A percentile compares a stretch with the other conserved stretches of the same genome.
These are phyloP conservation scores for Cajanus cajan DNA, from an alignment of 306 rosid genomes.

Conservation along the genomic window DNA sequence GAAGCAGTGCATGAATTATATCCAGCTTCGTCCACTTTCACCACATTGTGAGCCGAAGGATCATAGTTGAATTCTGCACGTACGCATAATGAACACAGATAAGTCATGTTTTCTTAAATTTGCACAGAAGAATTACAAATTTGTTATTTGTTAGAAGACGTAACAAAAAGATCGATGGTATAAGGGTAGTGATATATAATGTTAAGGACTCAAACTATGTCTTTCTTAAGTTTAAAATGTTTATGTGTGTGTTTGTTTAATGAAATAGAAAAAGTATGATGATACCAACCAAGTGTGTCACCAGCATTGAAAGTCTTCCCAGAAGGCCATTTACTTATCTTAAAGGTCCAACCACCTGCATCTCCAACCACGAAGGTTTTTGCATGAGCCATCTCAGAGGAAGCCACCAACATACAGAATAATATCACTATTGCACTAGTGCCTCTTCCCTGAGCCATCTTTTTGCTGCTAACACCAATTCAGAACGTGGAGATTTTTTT, in stretches of 20 bases:
- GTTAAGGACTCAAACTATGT: too few species aligned
- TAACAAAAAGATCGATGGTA: too few species aligned
- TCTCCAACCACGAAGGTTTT: constrained; percentile 37
- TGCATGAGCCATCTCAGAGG: neutral
- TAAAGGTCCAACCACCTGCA: constrained; percentile 19
- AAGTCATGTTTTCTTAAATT: too few species aligned
- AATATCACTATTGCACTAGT: neutral
- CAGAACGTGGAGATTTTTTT: neutral
- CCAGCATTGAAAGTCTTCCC: constrained; percentile 45
- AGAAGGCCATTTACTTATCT: constrained; percentile 20
- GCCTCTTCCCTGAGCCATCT: constrained; percentile 36
- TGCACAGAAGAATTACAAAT: too few species aligned
- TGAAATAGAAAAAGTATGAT: too few species aligned
- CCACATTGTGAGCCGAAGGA: constrained; percentile 28
- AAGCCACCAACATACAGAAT: neutral
- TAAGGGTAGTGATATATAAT: too few species aligned
- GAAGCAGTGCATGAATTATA: constrained; percentile 33
- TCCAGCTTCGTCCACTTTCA: constrained; percentile 21
- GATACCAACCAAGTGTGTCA: constrained; percentile 45
- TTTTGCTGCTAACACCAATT: neutral
- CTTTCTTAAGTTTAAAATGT: too few species aligned
- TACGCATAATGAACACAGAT: too few species aligned
- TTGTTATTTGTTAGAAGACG: too few species aligned
- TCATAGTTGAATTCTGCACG: constrained; percentile 38
- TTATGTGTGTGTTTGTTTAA: too few species aligned